Base-by-base conservation (phyloP, 768 basidiomycete genomes). In the Boletellus emodensis region DNA sequence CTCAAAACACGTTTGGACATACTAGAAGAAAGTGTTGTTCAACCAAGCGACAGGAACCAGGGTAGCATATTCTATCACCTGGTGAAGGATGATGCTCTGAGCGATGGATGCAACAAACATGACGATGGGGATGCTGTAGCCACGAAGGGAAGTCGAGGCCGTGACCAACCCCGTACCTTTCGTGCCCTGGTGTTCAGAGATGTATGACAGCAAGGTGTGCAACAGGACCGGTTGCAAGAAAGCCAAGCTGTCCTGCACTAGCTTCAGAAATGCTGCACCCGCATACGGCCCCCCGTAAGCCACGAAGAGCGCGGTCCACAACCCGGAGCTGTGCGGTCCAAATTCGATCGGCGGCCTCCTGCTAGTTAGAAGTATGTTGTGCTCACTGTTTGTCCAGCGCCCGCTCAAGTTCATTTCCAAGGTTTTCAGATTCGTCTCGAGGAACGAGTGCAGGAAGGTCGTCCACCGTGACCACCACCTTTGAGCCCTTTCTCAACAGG, bases 51-150 rank as follows among this genome's bases (percentile, higher is more conserved):
- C 20, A 20, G 20, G 20, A 20, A 20, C 20, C 20, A 20, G 20
- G 20, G 20, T 3, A 20, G 2, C 1, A n/a, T 24, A 4, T 46
- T 66, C 7, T 1, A 3, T 37, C 63, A 87, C 87, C 75, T 93
- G 90, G 57, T 94, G 88, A 49, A 95, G 70, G 40, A 87, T 69
- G 20, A 89, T 64, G 0, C 90, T 94, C 61, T 95, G 95, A 0
- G 75, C 55, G 15, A 90, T 75, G 2, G 92, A 85, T 0, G 83
- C 80, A 18, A 78, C 58, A 59, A 97, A 94, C 93, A 98, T 97
- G 58, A 80, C 55, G 9, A 77, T 55, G 0, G 88, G 86, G 52
- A 95, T 81, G 6, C 79, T 67, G 58, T 93, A 92, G 2, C 95
- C 95, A 57, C 88, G 72, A 11, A 84, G 59, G 1, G 69, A 58